phyloP scores from a whole-genome alignment of 768 basidiomycete genomes.

The Candolleomyces aberdarensis region DNA sequence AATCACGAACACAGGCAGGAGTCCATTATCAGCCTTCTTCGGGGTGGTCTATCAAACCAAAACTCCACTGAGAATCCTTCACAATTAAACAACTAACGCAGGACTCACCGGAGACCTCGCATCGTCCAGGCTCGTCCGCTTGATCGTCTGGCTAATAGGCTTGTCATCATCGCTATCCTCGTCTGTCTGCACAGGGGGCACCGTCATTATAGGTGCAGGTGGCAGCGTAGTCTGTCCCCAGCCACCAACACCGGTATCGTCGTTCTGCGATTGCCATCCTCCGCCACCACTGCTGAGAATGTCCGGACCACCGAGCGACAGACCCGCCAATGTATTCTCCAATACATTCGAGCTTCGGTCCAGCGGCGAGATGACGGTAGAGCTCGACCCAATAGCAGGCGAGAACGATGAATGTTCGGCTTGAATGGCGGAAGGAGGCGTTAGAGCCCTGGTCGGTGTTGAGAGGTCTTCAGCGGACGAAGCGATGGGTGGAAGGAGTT shows the following conservation, averaged over 20 bases:
- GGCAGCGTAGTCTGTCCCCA: constrained; percentile 16
- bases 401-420: neutral
- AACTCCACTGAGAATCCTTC: constrained; percentile 9
- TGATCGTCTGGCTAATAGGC: constrained; percentile 53
- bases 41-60: constrained; percentile 11
- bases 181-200: constrained; percentile 24
- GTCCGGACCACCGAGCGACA: constrained; percentile 30
- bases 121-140: constrained; percentile 23
- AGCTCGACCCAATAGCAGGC: neutral
- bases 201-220: constrained; percentile 6
- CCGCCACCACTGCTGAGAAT: constrained; percentile 14
- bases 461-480: neutral
- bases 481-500: neutral
- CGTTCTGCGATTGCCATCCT: neutral
- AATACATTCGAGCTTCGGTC: constrained; percentile 20
- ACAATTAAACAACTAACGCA: neutral
- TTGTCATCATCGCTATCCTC: constrained; percentile 70
- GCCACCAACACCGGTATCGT: constrained; percentile 6
- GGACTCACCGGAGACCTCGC: constrained; percentile 24
- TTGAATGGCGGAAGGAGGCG: neutral
- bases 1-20: constrained; percentile 77
- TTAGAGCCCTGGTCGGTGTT: neutral
- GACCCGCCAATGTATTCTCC: constrained; percentile 33
- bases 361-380: constrained; percentile 34
- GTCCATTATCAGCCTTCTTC: constrained; percentile 38